Percentiles rank a stretch among this genome's conserved stretches.
Evolutionary conservation across 495 filamentous ascomycete species (phyloP).

Genomic region (Ramalina peruviana): DNA sequence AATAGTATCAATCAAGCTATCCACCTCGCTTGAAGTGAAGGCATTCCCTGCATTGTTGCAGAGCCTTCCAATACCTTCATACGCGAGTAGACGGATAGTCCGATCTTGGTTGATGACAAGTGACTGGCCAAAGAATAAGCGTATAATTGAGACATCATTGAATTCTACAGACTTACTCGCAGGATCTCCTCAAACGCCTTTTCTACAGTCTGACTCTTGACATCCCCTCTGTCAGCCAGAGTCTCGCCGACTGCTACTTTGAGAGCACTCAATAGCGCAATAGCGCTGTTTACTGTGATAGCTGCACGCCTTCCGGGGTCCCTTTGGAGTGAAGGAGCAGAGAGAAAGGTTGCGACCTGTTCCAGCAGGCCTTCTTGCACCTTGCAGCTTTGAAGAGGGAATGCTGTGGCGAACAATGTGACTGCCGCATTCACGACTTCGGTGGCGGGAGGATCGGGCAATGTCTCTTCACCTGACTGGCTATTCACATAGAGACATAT

Average conservation of each 20-base stretch:
- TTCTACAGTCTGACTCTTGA: constrained; percentile 64
- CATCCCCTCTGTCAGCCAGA: constrained; percentile 52
- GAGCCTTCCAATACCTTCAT: constrained; percentile 76
- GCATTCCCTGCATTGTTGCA: constrained; percentile 79
- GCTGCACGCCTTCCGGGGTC: constrained; percentile 81
- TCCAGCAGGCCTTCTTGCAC: constrained; percentile 93
- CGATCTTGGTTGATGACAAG: constrained; percentile 73
- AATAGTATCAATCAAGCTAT: constrained; percentile 84
- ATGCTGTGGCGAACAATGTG: constrained; percentile 74
- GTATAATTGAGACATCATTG: background rate
- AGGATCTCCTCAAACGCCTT: constrained; percentile 77
- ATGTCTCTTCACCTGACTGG: constrained; percentile 28
- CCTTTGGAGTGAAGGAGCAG: constrained; percentile 63
- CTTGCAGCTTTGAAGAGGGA: constrained; percentile 74
- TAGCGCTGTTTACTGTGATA: constrained; percentile 78
- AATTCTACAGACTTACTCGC: constrained; percentile 30
- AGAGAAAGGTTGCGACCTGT: constrained; percentile 75
- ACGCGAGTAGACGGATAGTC: constrained; percentile 71
- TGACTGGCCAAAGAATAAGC: constrained; percentile 24
- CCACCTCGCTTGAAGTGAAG: constrained; percentile 80
- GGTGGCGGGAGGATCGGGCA: constrained; percentile 75
- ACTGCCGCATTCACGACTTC: constrained; percentile 92
- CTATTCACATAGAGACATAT: constrained; percentile 56
- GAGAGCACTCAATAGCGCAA: constrained; percentile 63
- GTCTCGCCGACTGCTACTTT: constrained; percentile 77